phyloP scores from a whole-genome alignment of 306 rosid species.

The Cicer judaicum region DNA sequence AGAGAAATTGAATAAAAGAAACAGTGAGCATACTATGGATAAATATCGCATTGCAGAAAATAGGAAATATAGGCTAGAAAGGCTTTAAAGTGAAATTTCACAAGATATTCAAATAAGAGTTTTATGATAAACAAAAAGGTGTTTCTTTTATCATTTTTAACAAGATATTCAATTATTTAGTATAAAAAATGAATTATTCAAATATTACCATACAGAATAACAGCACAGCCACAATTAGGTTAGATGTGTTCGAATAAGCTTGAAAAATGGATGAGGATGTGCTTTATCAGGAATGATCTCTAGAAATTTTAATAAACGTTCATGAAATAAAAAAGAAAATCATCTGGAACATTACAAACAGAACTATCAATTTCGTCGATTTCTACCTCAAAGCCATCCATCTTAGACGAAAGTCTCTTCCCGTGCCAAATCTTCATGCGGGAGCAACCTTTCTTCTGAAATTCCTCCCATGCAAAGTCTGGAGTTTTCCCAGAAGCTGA shows the following conservation, averaged over 20 bases:
- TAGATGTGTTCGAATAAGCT: constrained; percentile 25
- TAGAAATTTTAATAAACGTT: background rate
- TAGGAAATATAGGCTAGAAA: constrained; percentile 1
- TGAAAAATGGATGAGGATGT: background rate
- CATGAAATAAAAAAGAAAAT: background rate
- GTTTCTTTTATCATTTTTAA: constrained; percentile 19
- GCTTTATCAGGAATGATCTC: constrained; percentile 12
- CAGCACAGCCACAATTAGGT: constrained; percentile 3
- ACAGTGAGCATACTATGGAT: background rate
- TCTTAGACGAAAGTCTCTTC: constrained; percentile 76
- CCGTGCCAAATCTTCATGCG: constrained; percentile 77
- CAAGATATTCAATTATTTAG: background rate
- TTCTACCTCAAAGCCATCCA: constrained; percentile 91
- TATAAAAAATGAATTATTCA: background rate
- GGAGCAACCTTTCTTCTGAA: constrained; percentile 69
- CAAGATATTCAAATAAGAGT: background rate
- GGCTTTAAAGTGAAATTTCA: constrained; percentile 18
- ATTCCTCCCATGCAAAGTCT: constrained; percentile 75
- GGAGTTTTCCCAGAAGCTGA: constrained; percentile 86
- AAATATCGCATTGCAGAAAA: background rate
- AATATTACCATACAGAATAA: background rate
- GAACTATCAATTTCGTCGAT: constrained; percentile 14
- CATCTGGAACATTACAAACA: background rate
- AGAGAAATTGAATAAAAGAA: background rate
- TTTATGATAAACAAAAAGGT: background rate